These are phyloP conservation scores for Ascoidea asiatica DNA, from an alignment of 805 yeast species.

Conservation along the genomic window DNA sequence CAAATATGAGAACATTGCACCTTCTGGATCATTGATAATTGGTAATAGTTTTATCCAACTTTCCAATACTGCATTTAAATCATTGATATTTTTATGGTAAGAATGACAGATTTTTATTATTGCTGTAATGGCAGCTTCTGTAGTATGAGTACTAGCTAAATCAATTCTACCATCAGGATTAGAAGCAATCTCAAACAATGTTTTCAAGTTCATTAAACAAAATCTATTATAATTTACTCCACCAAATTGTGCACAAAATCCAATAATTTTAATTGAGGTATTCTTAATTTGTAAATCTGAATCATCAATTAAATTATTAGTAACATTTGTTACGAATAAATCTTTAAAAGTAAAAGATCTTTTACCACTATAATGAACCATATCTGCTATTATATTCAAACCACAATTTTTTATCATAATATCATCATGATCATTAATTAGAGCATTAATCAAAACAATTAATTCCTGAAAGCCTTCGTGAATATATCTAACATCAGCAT, in stretches of 20 bases:
- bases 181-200: slow-evolving; percentile 57
- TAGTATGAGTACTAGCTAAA: slow-evolving; percentile 71
- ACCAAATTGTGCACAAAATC: slow-evolving; percentile 76
- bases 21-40: slow-evolving; percentile 69
- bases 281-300: slow-evolving; percentile 70
- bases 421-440: slow-evolving; percentile 32
- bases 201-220: slow-evolving; percentile 56
- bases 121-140: slow-evolving; percentile 74
- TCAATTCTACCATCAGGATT: slow-evolving; percentile 79
- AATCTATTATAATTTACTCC: slow-evolving; percentile 49
- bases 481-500: slow-evolving; percentile 41
- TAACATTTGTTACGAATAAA: slow-evolving; percentile 46
- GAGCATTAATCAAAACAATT: slow-evolving; percentile 34
- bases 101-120: slow-evolving; percentile 72
- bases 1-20: slow-evolving; percentile 73
- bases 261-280: slow-evolving; percentile 74
- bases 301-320: slow-evolving; percentile 45
- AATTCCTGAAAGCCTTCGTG: slow-evolving; percentile 45
- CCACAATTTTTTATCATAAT: slow-evolving; percentile 66
- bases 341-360: slow-evolving; percentile 52
- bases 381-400: slow-evolving; percentile 64
- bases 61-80: slow-evolving; percentile 45
- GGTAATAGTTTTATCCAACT: slow-evolving; percentile 82
- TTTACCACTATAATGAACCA: slow-evolving; percentile 69
- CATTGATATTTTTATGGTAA: slow-evolving; percentile 43